These are phyloP conservation scores for Chrysosphaeria jannelii DNA, from an alignment of 2,329 filamentous ascomycete genomes.

Conservation along the genomic window DNA sequence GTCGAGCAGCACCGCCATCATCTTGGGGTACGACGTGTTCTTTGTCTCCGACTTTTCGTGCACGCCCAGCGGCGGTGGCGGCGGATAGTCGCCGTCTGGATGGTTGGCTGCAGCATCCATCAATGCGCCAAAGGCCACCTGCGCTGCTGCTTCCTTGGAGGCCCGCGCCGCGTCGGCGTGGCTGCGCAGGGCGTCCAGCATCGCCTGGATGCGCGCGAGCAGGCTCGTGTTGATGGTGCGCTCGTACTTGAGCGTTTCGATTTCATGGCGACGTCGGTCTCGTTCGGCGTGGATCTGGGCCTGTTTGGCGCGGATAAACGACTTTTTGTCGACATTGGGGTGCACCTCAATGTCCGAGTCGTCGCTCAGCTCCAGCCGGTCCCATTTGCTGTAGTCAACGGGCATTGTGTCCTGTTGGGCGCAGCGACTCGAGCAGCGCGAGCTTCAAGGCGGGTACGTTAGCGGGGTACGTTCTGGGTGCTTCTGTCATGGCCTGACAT, in stretches of 20 bases:
- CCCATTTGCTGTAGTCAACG: slow-evolving; percentile 35
- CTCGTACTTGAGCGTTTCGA: slow-evolving; percentile 78
- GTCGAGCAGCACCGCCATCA: slow-evolving; percentile 92
- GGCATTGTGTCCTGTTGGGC: slow-evolving; percentile 12
- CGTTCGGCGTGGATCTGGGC: slow-evolving; percentile 86
- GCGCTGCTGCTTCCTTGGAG: slow-evolving; percentile 14
- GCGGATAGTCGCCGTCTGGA: slow-evolving; percentile 43
- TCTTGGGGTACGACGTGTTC: slow-evolving; percentile 70
- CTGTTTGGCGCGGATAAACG: slow-evolving; percentile 96
- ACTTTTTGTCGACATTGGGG: slow-evolving; percentile 93
- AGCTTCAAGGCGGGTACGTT: too few species aligned
- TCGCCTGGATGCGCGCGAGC: slow-evolving; percentile 48
- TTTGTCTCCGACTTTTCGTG: slow-evolving; percentile 42
- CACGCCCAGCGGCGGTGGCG: slow-evolving; percentile 47
- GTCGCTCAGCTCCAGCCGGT: slow-evolving; percentile 85
- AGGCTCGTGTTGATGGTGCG: slow-evolving; percentile 78
- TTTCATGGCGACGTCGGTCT: slow-evolving; percentile 57
- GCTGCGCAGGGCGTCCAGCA: slow-evolving; percentile 44
- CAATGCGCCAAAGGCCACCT: slow-evolving; percentile 67
- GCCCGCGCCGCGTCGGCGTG: slow-evolving; percentile 38
- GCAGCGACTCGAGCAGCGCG: too few species aligned
- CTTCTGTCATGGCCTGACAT: too few species aligned
- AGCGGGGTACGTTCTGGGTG: too few species aligned
- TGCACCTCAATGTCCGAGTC: slow-evolving; percentile 97
- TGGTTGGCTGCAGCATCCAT: slow-evolving; percentile 51